Evolutionary conservation across 257 asterid genomes (phyloP).

Genomic region (Agastache rugosa): DNA sequence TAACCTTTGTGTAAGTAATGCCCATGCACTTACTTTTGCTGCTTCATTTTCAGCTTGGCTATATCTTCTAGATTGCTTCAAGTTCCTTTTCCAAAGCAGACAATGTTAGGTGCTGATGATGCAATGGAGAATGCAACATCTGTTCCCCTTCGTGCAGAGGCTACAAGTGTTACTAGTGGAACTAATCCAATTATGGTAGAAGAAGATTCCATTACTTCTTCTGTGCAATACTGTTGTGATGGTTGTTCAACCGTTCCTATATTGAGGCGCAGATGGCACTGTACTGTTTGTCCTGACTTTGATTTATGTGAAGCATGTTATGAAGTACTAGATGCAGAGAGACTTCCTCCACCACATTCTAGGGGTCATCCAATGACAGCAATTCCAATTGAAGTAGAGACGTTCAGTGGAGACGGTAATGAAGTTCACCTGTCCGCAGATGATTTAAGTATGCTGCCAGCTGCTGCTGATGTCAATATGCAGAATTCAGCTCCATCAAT

Average conservation of each 20-base stretch:
- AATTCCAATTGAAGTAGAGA: conserved; percentile 93
- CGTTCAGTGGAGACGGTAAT: conserved; percentile 76
- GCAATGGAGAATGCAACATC: conserved; percentile 61
- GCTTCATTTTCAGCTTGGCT: conserved; percentile 82
- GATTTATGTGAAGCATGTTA: conserved; percentile 98
- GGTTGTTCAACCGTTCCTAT: conserved; percentile 99
- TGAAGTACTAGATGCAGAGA: conserved; percentile 89
- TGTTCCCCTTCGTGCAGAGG: conserved; percentile 67
- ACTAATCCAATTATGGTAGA: conserved; percentile 79
- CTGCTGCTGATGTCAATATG: conserved; percentile 61
- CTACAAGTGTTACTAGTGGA: conserved; percentile 61
- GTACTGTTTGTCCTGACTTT: conserved; percentile 97
- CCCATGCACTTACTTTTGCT: conserved; percentile 41
- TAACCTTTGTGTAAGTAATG: conserved; percentile 25
- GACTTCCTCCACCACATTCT: conserved; percentile 95
- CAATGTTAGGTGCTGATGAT: conserved; percentile 89
- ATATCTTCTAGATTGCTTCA: conserved; percentile 96
- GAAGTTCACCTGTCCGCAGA: conserved; percentile 84
- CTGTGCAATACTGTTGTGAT: conserved; percentile 98
- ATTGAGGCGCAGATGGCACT: conserved; percentile 95
- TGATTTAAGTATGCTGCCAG: conserved; percentile 69
- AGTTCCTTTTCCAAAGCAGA: conserved; percentile 99
- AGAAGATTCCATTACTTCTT: conserved; percentile 91
- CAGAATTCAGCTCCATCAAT: conserved; percentile 67
- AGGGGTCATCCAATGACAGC: conserved; percentile 98